Conservation (phyloP, 2,329 filamentous ascomycete genomes). For the Aspergillus pseudoterreus region DNA sequence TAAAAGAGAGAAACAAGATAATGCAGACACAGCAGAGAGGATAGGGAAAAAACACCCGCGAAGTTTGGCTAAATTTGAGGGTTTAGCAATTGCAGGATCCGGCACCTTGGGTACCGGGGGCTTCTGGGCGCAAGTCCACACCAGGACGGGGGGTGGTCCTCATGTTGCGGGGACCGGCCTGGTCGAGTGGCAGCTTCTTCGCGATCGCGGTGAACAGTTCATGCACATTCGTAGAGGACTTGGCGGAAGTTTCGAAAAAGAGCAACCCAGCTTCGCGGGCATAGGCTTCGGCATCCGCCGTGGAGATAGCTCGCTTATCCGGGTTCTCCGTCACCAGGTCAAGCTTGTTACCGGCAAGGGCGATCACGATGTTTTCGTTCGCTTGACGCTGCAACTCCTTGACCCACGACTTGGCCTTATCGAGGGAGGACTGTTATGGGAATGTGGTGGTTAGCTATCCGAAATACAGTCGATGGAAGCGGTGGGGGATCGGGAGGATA, state of each 20-base stretch:
- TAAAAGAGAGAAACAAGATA: conserved; percentile 7
- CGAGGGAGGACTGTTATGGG: conserved; percentile 72
- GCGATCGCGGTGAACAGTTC: conserved; percentile 97
- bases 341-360: conserved; percentile 94
- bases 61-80: not conserved
- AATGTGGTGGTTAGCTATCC: conserved; percentile 13
- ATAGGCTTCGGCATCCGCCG: conserved; percentile 90
- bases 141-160: conserved; percentile 61
- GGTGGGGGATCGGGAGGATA: conserved; percentile 30
- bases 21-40: conserved; percentile 6
- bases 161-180: conserved; percentile 86
- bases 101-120: conserved; percentile 57
- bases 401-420: conserved; percentile 99
- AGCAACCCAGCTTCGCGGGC: conserved; percentile 87
- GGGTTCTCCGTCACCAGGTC: conserved; percentile 92
- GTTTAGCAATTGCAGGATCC: conserved; percentile 62
- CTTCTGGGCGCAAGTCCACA: conserved; percentile 64
- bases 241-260: conserved; percentile 98
- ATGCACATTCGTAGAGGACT: conserved; percentile 92
- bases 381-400: conserved; percentile 98
- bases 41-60: conserved; percentile 1
- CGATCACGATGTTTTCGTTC: conserved; percentile 99
- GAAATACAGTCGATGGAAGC: not conserved
- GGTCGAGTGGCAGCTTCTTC: conserved; percentile 94
- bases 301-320: conserved; percentile 88